These are phyloP conservation scores for Aspergillus fructus DNA, from an alignment of 2,329 filamentous ascomycete genomes.

Conservation along the genomic window DNA sequence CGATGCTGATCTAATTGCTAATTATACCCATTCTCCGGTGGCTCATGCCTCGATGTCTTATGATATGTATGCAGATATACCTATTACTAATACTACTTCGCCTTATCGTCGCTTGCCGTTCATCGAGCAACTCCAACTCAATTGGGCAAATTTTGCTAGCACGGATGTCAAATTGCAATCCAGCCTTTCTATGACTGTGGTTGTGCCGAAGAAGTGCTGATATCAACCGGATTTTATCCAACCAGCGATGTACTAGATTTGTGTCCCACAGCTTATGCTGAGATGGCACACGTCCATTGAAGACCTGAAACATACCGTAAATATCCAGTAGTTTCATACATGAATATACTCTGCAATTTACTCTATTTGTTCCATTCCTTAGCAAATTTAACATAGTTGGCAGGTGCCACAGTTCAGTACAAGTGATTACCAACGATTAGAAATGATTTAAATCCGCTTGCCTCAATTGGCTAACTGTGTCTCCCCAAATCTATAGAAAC, in stretches of 20 bases:
- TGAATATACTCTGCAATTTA: not conserved
- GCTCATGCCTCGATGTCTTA: slow-evolving; percentile 25
- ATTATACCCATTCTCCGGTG: slow-evolving; percentile 27
- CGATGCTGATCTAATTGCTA: slow-evolving; percentile 21
- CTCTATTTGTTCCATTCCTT: too few species aligned
- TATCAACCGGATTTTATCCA: slow-evolving; percentile 46
- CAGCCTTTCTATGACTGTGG: slow-evolving; percentile 75
- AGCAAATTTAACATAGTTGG: not conserved
- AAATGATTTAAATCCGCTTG: not conserved
- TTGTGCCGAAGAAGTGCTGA: slow-evolving; percentile 99
- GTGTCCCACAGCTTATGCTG: slow-evolving; percentile 31
- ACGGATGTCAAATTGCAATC: slow-evolving; percentile 99
- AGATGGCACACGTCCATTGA: slow-evolving; percentile 47
- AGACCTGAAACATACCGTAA: slow-evolving; percentile 39
- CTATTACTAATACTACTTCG: slow-evolving; percentile 32
- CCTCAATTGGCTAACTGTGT: too few species aligned
- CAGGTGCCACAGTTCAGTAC: not conserved
- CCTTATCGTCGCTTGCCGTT: not conserved
- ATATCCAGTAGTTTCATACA: not conserved
- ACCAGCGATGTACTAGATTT: slow-evolving; percentile 47
- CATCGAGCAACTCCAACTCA: not conserved
- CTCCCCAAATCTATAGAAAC: too few species aligned
- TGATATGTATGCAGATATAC: slow-evolving; percentile 24
- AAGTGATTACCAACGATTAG: not conserved
- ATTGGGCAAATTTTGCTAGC: slow-evolving; percentile 54